phyloP scores from a whole-genome alignment of 441 rosid species.

The Biscutella auriculata region DNA sequence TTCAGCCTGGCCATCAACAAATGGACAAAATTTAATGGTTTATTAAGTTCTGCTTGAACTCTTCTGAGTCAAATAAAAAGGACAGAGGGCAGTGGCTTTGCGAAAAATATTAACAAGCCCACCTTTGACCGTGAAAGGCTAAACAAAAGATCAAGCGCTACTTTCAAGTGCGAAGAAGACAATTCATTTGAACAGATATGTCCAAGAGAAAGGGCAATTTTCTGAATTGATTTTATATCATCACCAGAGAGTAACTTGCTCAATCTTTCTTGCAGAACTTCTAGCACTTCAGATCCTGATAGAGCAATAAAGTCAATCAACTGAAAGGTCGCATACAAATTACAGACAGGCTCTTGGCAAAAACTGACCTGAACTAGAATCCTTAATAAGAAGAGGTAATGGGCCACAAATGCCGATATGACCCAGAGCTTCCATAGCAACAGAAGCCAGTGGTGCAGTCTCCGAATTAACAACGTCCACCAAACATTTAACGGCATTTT shows the following conservation, averaged over 20 bases:
- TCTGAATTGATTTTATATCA: constrained; percentile 76
- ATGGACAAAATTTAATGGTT: not conserved
- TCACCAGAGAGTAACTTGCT: constrained; percentile 77
- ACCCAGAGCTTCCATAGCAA: constrained; percentile 94
- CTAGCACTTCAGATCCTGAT: constrained; percentile 55
- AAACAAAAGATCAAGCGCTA: constrained; percentile 70
- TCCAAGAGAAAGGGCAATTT: constrained; percentile 71
- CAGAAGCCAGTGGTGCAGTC: constrained; percentile 64
- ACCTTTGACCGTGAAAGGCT: constrained; percentile 89
- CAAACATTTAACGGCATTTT: constrained; percentile 57
- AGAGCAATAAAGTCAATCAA: constrained; percentile 14
- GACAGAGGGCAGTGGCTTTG: not conserved
- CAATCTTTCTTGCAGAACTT: constrained; percentile 55
- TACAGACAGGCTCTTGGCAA: constrained; percentile 6
- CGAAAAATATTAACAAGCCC: constrained; percentile 12
- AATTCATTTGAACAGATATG: constrained; percentile 71
- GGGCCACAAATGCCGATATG: constrained; percentile 73
- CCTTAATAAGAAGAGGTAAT: constrained; percentile 47
- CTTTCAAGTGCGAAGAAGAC: constrained; percentile 52
- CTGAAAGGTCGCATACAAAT: constrained; percentile 12
- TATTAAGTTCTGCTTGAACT: not conserved
- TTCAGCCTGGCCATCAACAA: constrained; percentile 63
- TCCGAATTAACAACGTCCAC: constrained; percentile 59
- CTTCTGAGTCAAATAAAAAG: not conserved
- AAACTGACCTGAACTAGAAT: constrained; percentile 57